A percentile compares a stretch with the other conserved stretches of the same genome.
phyloP scores from a whole-genome alignment of 1,284 basidiomycete genomes.

The Cutaneotrichosporon cavernicola region DNA sequence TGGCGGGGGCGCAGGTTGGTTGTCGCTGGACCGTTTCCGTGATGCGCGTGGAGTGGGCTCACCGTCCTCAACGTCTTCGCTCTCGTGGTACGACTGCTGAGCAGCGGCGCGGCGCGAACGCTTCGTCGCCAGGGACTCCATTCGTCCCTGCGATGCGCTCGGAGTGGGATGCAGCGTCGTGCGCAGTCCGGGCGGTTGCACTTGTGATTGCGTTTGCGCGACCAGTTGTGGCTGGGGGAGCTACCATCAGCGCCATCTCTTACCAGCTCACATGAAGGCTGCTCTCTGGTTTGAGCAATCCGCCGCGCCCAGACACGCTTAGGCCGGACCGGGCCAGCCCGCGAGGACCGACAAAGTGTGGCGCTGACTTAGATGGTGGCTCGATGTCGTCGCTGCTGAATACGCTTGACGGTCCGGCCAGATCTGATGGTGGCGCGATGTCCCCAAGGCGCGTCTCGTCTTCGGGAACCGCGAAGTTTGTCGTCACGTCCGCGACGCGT shows the following conservation, averaged over 20 bases:
- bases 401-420: slow-evolving; percentile 10
- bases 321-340: not conserved
- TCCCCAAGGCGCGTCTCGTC: slow-evolving; percentile 22
- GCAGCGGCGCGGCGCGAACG: not conserved
- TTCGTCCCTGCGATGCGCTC: slow-evolving; percentile 3
- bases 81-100: not conserved
- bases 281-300: not conserved
- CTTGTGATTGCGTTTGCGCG: not conserved
- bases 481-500: not conserved
- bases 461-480: not conserved
- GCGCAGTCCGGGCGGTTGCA: not conserved
- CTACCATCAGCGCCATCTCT: not conserved
- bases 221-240: not conserved
- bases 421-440: slow-evolving; percentile 19
- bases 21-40: not conserved
- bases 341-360: slow-evolving; percentile 4
- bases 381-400: slow-evolving; percentile 20
- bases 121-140: not conserved
- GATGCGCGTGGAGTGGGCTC: not conserved
- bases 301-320: not conserved
- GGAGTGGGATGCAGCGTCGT: not conserved
- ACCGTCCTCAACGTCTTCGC: not conserved
- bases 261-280: not conserved
- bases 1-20: not conserved
- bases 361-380: not conserved